Evolutionary conservation across 495 filamentous ascomycete genomes (phyloP), one percentile per base, ranked within the genome.

Genomic region (Polyplosphaeria fusca): DNA sequence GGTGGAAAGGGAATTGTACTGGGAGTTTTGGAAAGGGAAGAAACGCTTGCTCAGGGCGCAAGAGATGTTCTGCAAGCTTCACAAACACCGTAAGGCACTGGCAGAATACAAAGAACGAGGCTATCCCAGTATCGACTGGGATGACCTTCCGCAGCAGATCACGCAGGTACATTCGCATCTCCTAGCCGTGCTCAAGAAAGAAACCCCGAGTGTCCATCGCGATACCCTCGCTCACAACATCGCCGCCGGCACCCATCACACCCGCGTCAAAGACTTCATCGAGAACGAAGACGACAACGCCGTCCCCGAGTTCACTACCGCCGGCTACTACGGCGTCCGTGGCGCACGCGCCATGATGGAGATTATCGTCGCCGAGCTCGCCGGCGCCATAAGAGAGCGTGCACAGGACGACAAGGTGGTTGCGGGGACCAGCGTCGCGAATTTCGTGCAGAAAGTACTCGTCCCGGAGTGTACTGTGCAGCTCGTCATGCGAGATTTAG

Each of bases 401-500:
- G 81, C 86, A 7, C 30, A 35, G 30, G 7, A 7, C 14, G 30
- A 7, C 68, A 79, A 14, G 75, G 74, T 94, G 12, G 76, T 95
- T 42, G 81, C 86, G 11, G 76, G 77, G 0, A 77, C 86, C 22
- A 88, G 89, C 9, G 77, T 88, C 24, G 82, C 82, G 13, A 80
- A 78, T 16, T 98, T 88, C 62, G 81, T 96, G 5, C 90, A 96
- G 70, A 75, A 77, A 0, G 93, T 97, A 2, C 72, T 96, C 38
- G 90, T 95, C 13, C 91, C 91, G 0, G 93, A 98, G 67, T 68
- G 96, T 44, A 81, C 86, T 3, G 76, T 88, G 1, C 71, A 74
- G 58, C 77, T 98, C 16, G 85, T 97, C 23, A 87, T 80, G 75
- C 86, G 96, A 59, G 93, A 98, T 65, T 87, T 96, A 87, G 65